Base-by-base conservation (phyloP, 192 early-diverging fungal genomes). In the Mortierella hygrophila region DNA sequence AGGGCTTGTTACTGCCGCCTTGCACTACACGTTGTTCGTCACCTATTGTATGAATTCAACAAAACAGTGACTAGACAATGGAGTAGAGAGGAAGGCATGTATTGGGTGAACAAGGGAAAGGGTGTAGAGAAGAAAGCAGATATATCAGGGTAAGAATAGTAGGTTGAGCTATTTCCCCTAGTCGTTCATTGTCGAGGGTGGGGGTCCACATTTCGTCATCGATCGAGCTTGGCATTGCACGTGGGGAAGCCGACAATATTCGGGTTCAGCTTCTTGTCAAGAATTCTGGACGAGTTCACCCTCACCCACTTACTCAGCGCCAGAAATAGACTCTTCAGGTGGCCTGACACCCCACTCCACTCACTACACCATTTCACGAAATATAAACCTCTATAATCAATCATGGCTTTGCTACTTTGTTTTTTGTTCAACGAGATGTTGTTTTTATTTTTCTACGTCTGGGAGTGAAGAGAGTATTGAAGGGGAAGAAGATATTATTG, bases 401-500 rank as follows among this genome's bases (percentile, higher is more conserved):
- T 1, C 44, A 46, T 6, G 35, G 26, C 60, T 11, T 32, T 15
- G 26, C 26, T 32, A 32, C 29, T 65, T 26, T 32, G 10, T 29
- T 37, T 41, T 41, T 71, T 78, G 9, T 55, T 37, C 29, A 54
- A 49, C 47, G 46, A 73, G 26, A 26, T 55, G 10, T 60, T 79
- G 8, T 72, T 42, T 68, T 46, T 79, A 21, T 57, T 75, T 44
- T 47, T 72, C 8, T 46, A 47, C 2, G 47, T 72, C 70, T 79
- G 44, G 78, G 78, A 8, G 70, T 37, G 6, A 37, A 3, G 10
- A 74, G 8, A 69, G 29, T 65, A 65, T 35, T 41, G 32, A 80
- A 80, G 47, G 72, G 72, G 44, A 82, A 82, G 77, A 47, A 70
- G 70, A 78, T 47, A 70, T 65, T 29, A 72, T 23, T 70, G 37